A percentile compares a stretch with the other conserved stretches of the same genome.
These are phyloP conservation scores for Dipodascus albidus DNA, from an alignment of 805 yeast species.

Conservation along the genomic window DNA sequence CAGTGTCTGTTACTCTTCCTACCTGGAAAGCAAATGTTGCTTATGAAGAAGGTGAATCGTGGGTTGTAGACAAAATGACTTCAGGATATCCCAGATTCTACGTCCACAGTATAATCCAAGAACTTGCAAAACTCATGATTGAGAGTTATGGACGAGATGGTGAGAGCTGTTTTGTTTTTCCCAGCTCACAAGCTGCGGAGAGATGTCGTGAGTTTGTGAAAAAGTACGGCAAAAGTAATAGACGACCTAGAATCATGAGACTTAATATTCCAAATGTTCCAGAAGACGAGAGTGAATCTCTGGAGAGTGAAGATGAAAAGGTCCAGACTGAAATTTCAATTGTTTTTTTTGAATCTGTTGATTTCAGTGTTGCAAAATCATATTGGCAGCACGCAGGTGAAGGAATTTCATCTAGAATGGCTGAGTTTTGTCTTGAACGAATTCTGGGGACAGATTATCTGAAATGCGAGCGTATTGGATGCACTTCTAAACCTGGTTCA, in stretches of 20 bases:
- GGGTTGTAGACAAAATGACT: slow-evolving; percentile 66
- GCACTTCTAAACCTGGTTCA: slow-evolving; percentile 5
- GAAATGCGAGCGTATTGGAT: slow-evolving; percentile 1
- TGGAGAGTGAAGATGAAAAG: slow-evolving; percentile 23
- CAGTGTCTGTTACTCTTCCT: slow-evolving; percentile 89
- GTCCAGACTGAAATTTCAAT: slow-evolving; percentile 63
- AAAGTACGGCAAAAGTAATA: slow-evolving; percentile 14
- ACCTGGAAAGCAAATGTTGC: slow-evolving; percentile 92
- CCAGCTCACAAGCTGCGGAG: slow-evolving; percentile 68
- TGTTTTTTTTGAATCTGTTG: slow-evolving; percentile 60
- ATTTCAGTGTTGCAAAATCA: slow-evolving; percentile 55
- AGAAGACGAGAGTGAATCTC: slow-evolving; percentile 4
- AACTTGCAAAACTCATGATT: slow-evolving; percentile 25
- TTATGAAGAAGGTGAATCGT: slow-evolving; percentile 79
- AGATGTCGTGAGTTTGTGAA: slow-evolving; percentile 73
- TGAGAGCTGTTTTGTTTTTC: slow-evolving; percentile 66
- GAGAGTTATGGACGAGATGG: slow-evolving; percentile 68
- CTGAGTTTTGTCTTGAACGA: slow-evolving; percentile 68
- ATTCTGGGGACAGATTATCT: slow-evolving; percentile 29
- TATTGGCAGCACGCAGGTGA: slow-evolving; percentile 98
- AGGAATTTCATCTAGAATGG: slow-evolving; percentile 85
- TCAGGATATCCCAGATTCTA: slow-evolving; percentile 70
- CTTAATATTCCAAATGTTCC: slow-evolving; percentile 58
- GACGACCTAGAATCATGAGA: slow-evolving; percentile 38
- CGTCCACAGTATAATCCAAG: slow-evolving; percentile 27